Base-by-base conservation (phyloP, 2,329 filamentous ascomycete genomes). In the Hymenotorrendiella dingleyae region DNA sequence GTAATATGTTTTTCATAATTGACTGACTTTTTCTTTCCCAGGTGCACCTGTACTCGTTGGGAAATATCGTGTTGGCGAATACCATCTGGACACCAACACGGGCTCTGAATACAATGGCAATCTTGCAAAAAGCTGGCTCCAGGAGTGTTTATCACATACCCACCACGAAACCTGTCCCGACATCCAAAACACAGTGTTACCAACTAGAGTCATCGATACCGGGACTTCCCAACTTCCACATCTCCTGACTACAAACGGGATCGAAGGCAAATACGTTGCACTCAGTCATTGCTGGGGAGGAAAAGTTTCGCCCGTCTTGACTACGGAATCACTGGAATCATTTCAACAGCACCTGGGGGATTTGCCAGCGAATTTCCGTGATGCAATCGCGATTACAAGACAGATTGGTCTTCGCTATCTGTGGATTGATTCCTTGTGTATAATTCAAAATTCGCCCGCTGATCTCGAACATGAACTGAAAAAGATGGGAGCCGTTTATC, bases 351-450 rank as follows among this genome's bases (percentile, higher is more conserved):
- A 8, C 38, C 11, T 24, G 7, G 16, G 10, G 6, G 14, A 11
- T 11, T 16, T 14, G 26, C 20, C 38, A 27, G 10, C 27, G n/a
- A 26, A 40, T 23, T n/a, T 33, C 16, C 38, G 17, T 9, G 38
- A 40, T 33, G 38, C 38, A 4, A 26, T 40, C 8, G 16, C 21
- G 9, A 30, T 40, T 16, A 33, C 28, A 6, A 10, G 38, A 8
- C 8, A 16, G 7, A 11, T 40, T 19, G 28, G 28, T 17, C 23
- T 40, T 20, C 19, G n/a, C 32, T 40, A 40, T 16, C 28, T 40
- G 7, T 40, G 38, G 38, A 33, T 40, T 14, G 38, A 40, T 20
- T 40, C 38, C 3, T 12, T n/a, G n/a, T n/a, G n/a, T n/a, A n/a
- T n/a, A n/a, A n/a, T n/a, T n/a, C n/a, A n/a, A n/a, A n/a, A n/a